Conservation (phyloP, 495 filamentous ascomycete genomes). For the Aspergillus baeticus region DNA sequence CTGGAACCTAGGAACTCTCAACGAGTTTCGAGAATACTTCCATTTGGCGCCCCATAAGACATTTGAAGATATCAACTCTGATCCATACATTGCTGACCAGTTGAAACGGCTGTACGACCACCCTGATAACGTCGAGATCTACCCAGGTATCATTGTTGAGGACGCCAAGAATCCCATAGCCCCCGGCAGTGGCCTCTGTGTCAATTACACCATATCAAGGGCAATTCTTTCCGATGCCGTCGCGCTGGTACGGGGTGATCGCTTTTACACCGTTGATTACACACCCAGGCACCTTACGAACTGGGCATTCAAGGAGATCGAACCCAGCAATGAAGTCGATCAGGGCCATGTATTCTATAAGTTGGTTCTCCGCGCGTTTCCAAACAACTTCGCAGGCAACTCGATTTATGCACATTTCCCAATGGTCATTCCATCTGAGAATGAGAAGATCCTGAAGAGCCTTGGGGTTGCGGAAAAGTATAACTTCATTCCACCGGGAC, state of each 20-base stretch:
- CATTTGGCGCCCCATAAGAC: conserved; percentile 69
- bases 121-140: conserved; percentile 78
- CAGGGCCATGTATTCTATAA: conserved; percentile 62
- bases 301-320: conserved; percentile 65
- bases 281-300: conserved; percentile 75
- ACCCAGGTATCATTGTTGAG: conserved; percentile 80
- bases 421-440: conserved; percentile 55
- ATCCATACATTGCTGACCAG: conserved; percentile 69
- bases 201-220: conserved; percentile 79
- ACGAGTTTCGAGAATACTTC: conserved; percentile 85
- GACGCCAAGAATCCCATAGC: conserved; percentile 70
- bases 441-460: conserved; percentile 47
- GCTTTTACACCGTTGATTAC: conserved; percentile 80
- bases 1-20: conserved; percentile 81
- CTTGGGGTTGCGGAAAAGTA: conserved; percentile 49
- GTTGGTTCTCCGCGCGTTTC: conserved; percentile 59
- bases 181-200: conserved; percentile 78
- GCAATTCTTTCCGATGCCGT: conserved; percentile 86
- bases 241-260: conserved; percentile 79
- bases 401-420: conserved; percentile 61
- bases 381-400: conserved; percentile 55
- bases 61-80: conserved; percentile 83
- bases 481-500: conserved; percentile 47
- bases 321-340: conserved; percentile 47
- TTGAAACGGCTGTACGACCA: conserved; percentile 75